These are phyloP conservation scores for Yamadazyma conglobata DNA, from an alignment of 1,139 yeast genomes.

Conservation along the genomic window DNA sequence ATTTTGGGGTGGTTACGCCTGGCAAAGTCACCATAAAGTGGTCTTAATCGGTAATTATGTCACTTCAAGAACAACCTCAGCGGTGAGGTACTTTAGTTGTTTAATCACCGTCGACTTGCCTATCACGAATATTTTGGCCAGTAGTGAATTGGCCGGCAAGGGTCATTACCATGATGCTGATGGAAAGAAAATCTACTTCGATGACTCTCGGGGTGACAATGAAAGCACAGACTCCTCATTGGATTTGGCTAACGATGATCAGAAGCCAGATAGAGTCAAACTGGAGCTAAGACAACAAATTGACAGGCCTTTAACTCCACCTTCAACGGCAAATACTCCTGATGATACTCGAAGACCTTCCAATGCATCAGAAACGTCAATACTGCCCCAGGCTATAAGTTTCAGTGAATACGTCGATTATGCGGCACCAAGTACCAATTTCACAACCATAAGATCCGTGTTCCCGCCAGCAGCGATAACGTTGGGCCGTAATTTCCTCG, in stretches of 20 bases:
- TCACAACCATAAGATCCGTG: conserved; percentile 63
- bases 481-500: conserved; percentile 69
- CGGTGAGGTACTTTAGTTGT: conserved; percentile 56
- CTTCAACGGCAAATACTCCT: conserved; percentile 3
- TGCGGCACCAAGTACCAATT: conserved; percentile 65
- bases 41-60: conserved; percentile 50
- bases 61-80: conserved; percentile 47
- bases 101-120: conserved; percentile 63
- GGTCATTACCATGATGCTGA: conserved; percentile 19
- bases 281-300: conserved; percentile 11
- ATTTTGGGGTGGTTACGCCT: conserved; percentile 64
- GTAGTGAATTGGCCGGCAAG: conserved; percentile 38
- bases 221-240: conserved; percentile 14
- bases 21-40: conserved; percentile 75
- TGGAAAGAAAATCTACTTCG: conserved; percentile 21
- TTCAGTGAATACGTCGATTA: conserved; percentile 75
- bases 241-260: conserved; percentile 8
- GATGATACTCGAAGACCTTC: conserved; percentile 20
- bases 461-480: conserved; percentile 77
- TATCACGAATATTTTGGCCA: conserved; percentile 55
- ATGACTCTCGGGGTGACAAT: conserved; percentile 18
- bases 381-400: conserved; percentile 28
- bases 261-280: conserved; percentile 1
- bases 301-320: conserved; percentile 11
- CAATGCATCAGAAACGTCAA: conserved; percentile 14